Percentiles rank a stretch among this genome's conserved stretches.
Conservation (phyloP, 345 rosid species). For the Reutealis trisperma region DNA sequence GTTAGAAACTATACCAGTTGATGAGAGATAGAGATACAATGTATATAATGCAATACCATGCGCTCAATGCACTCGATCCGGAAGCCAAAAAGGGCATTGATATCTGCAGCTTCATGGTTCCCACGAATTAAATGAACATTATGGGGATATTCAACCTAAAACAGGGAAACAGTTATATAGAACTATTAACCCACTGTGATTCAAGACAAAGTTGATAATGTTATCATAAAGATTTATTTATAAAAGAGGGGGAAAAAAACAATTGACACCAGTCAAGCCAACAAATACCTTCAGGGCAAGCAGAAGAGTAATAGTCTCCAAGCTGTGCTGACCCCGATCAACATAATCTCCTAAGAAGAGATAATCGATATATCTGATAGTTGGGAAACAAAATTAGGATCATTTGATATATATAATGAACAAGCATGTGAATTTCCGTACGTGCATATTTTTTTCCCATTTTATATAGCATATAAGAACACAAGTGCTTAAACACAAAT, state of each 20-base stretch:
- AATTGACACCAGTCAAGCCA: neutral
- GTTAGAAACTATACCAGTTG: conserved; percentile 20
- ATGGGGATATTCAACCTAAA: conserved; percentile 87
- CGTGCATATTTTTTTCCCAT: neutral
- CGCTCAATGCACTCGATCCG: conserved; percentile 97
- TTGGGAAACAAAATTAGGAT: conserved; percentile 28
- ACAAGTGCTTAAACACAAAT: neutral
- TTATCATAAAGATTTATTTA: neutral
- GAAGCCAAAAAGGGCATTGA: conserved; percentile 99
- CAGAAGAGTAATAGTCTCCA: conserved; percentile 89
- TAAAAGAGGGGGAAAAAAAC: neutral
- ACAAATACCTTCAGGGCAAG: conserved; percentile 89
- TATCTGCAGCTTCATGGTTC: conserved; percentile 99
- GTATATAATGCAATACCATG: conserved; percentile 58
- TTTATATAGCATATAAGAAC: neutral
- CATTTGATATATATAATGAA: neutral
- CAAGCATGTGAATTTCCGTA: neutral
- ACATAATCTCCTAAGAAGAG: conserved; percentile 99
- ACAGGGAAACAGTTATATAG: conserved; percentile 25
- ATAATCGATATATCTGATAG: conserved; percentile 90
- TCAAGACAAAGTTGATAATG: neutral
- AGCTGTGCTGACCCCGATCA: conserved; percentile 98
- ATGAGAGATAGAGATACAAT: conserved; percentile 26
- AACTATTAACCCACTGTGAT: conserved; percentile 12
- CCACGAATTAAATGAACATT: conserved; percentile 96